These are phyloP conservation scores for Schrenkiella parvula DNA, from an alignment of 345 rosid species.

Conservation along the genomic window DNA sequence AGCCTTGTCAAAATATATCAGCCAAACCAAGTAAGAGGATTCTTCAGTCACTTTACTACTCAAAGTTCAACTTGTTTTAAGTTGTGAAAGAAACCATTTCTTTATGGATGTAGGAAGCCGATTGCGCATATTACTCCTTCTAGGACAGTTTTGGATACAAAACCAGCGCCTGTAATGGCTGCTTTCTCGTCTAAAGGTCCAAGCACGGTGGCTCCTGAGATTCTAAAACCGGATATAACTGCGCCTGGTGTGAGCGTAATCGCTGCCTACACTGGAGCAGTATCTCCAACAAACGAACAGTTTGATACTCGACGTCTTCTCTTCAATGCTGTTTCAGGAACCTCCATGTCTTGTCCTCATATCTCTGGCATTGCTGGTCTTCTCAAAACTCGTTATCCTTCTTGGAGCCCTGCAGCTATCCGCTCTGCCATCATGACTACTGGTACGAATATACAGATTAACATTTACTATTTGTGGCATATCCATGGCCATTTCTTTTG, in stretches of 20 bases:
- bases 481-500: background rate
- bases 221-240: conserved; percentile 79
- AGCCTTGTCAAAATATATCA: conserved; percentile 46
- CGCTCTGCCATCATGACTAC: conserved; percentile 78
- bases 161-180: conserved; percentile 75
- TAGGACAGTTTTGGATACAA: conserved; percentile 35
- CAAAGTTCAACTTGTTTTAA: background rate
- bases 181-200: conserved; percentile 83
- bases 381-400: conserved; percentile 62
- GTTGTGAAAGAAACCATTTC: background rate
- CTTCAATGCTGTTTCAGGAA: conserved; percentile 59
- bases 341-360: conserved; percentile 93
- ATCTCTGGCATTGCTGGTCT: conserved; percentile 75
- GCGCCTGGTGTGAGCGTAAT: conserved; percentile 85
- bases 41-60: background rate
- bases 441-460: conserved; percentile 33
- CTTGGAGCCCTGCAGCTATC: conserved; percentile 85
- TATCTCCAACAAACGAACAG: conserved; percentile 45
- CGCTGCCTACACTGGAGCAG: conserved; percentile 64
- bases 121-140: conserved; percentile 47
- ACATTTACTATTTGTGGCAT: background rate
- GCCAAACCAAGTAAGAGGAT: conserved; percentile 40
- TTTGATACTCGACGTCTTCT: conserved; percentile 52
- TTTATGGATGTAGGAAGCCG: conserved; percentile 45
- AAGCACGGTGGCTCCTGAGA: conserved; percentile 48